A percentile compares a stretch with the other conserved stretches of the same genome.
phyloP scores from a whole-genome alignment of 179 eudicot genomes.

The Actinidia chinensis region DNA sequence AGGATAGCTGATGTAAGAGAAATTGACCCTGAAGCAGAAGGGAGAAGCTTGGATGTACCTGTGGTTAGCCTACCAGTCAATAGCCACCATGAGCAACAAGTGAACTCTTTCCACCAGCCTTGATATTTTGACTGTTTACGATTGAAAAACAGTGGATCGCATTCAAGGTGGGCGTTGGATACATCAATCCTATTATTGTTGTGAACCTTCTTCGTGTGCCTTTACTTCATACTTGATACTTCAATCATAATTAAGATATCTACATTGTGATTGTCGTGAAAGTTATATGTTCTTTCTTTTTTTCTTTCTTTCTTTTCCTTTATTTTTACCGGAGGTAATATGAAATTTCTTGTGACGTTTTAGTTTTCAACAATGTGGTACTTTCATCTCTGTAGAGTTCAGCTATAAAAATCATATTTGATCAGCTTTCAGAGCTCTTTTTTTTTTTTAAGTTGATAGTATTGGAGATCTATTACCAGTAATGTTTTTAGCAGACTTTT shows the following conservation, averaged over 20 bases:
- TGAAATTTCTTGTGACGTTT: background rate
- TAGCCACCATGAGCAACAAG: slow-evolving; percentile 42
- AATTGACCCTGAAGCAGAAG: slow-evolving; percentile 47
- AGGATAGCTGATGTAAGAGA: slow-evolving; percentile 84
- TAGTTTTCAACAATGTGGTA: background rate
- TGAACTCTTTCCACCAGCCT: slow-evolving; percentile 42
- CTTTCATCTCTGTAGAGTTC: background rate
- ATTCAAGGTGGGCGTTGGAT: background rate
- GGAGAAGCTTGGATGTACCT: slow-evolving; percentile 68
- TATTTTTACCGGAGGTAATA: background rate
- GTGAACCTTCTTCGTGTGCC: slow-evolving; percentile 5
- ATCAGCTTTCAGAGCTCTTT: too few species aligned
- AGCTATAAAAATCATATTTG: too few species aligned
- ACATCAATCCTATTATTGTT: too few species aligned
- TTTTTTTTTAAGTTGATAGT: too few species aligned
- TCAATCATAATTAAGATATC: background rate
- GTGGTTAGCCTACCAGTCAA: slow-evolving; percentile 48
- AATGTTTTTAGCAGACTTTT: too few species aligned
- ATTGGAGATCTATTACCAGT: too few species aligned
- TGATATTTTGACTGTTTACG: slow-evolving; percentile 13
- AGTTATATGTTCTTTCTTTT: background rate
- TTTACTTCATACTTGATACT: background rate
- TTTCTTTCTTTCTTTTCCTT: background rate
- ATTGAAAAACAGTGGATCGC: background rate
- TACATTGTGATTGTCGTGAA: background rate